Percentiles rank a stretch among this genome's conserved stretches.
These are phyloP conservation scores for Euphorbia celastroides DNA, from an alignment of 441 rosid genomes.

Conservation along the genomic window DNA sequence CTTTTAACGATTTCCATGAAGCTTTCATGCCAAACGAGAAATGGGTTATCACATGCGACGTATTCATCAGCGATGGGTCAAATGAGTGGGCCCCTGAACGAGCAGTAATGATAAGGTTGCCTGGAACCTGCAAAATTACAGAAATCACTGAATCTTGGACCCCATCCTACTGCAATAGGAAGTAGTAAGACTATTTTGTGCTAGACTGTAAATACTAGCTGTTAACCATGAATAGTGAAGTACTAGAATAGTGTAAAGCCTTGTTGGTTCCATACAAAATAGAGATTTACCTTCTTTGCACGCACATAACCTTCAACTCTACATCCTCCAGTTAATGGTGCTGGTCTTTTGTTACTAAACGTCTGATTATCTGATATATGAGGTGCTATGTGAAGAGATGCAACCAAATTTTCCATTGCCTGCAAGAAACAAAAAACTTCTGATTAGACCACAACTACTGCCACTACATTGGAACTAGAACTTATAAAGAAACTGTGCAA, in stretches of 20 bases:
- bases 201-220: too few relatives aligned
- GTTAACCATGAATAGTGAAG: background rate
- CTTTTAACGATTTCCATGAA: conserved; percentile 50
- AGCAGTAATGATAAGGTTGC: conserved; percentile 84
- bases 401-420: conserved; percentile 71
- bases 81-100: conserved; percentile 89
- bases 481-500: conserved; percentile 2
- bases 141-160: background rate
- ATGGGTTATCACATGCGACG: conserved; percentile 88
- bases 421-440: conserved; percentile 34
- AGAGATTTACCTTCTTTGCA: conserved; percentile 77
- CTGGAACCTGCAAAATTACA: conserved; percentile 70
- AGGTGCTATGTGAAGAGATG: conserved; percentile 57
- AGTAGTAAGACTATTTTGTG: too few relatives aligned
- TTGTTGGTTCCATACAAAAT: background rate
- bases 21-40: conserved; percentile 77
- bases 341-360: conserved; percentile 54
- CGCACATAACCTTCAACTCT: conserved; percentile 95
- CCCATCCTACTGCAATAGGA: background rate
- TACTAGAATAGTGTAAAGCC: background rate
- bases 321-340: conserved; percentile 92
- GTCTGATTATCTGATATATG: conserved; percentile 41
- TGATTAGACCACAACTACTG: conserved; percentile 2
- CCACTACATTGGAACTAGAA: background rate
- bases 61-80: conserved; percentile 81